Percentiles rank a stretch among this genome's conserved stretches.
Evolutionary conservation across 306 rosid species (phyloP).

Genomic region (Senna siamea): DNA sequence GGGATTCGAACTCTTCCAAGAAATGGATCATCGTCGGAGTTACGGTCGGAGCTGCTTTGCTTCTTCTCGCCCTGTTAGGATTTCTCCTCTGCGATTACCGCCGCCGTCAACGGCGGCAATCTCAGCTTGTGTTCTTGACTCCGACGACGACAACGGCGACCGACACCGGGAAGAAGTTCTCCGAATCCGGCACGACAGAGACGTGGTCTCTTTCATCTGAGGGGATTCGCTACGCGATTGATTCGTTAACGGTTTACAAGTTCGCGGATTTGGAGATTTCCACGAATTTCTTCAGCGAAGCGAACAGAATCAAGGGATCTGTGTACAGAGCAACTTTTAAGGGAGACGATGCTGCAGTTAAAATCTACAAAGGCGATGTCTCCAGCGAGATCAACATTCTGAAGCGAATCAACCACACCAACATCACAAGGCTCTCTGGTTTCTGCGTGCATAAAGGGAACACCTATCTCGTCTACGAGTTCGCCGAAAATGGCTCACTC

Average conservation of each 20-base stretch:
- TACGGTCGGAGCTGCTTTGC: conserved; percentile 44
- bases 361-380: conserved; percentile 68
- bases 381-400: conserved; percentile 67
- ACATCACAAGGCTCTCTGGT: conserved; percentile 75
- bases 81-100: conserved; percentile 35
- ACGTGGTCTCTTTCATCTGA: conserved; percentile 50
- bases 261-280: conserved; percentile 58
- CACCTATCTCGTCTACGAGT: conserved; percentile 77
- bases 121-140: neutral
- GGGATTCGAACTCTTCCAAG: conserved; percentile 41
- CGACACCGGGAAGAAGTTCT: neutral
- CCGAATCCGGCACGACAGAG: conserved; percentile 15
- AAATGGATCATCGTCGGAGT: conserved; percentile 62
- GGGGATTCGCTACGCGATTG: conserved; percentile 59
- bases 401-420: conserved; percentile 69
- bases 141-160: neutral
- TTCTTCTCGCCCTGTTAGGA: conserved; percentile 35
- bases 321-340: conserved; percentile 64
- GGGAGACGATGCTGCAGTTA: conserved; percentile 80
- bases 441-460: conserved; percentile 65
- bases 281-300: conserved; percentile 54
- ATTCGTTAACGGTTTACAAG: conserved; percentile 58
- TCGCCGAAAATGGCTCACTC: conserved; percentile 63
- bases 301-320: conserved; percentile 58
- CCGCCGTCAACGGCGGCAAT: neutral